Evolutionary conservation across 1,284 basidiomycete genomes (phyloP).

Genomic region (Ustilago nuda): DNA sequence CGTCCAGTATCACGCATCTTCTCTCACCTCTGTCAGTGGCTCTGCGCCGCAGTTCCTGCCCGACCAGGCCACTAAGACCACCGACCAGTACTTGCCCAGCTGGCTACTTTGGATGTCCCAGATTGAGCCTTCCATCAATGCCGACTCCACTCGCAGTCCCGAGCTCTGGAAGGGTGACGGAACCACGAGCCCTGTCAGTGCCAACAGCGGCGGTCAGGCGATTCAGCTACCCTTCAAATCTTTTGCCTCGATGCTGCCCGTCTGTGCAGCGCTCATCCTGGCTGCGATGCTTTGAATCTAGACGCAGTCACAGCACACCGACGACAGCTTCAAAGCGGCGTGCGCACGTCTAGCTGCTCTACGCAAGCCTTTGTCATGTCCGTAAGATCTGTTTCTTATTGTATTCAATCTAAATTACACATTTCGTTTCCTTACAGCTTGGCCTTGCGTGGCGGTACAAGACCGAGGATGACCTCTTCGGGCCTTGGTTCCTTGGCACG

Average conservation of each 20-base stretch:
- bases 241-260: neutral
- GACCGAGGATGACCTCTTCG: conserved; percentile 32
- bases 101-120: conserved; percentile 46
- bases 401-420: neutral
- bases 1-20: conserved; percentile 22
- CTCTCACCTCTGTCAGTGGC: conserved; percentile 7
- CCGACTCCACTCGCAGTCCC: conserved; percentile 29
- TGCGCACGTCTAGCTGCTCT: neutral
- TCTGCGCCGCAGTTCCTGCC: conserved; percentile 27
- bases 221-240: neutral
- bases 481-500: conserved; percentile 22
- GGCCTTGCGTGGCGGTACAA: conserved; percentile 26
- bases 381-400: neutral
- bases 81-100: conserved; percentile 35
- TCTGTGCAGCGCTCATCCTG: neutral
- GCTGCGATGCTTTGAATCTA: neutral
- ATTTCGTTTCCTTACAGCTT: conserved; percentile 13
- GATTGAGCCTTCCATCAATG: conserved; percentile 26
- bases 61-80: conserved; percentile 15
- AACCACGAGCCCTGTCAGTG: neutral
- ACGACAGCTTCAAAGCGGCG: neutral
- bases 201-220: neutral
- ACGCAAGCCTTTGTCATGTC: neutral
- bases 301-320: neutral
- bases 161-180: conserved; percentile 33